Evolutionary conservation across 2,329 filamentous ascomycete genomes (phyloP), one percentile per base, ranked within the genome.

Genomic region (Botrytis deweyae): DNA sequence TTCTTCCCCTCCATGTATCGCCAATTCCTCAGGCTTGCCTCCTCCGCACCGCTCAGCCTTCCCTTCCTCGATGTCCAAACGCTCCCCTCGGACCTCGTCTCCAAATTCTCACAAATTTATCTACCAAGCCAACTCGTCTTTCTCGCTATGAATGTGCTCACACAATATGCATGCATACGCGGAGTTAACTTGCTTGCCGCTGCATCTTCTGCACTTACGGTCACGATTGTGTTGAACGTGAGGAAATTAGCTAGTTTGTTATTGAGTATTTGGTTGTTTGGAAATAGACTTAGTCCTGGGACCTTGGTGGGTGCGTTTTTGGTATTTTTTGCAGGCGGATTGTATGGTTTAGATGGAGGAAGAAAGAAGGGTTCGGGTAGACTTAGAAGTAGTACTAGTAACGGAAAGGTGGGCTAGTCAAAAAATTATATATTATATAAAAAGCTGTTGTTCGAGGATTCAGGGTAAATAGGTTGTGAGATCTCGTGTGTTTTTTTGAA

Each of bases 151-250:
- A 97, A 97, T 79, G 93, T 97, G 0, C 81, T 97, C 67, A 98
- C 96, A 4, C 96, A 99, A 83, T 94, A 98, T 80, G 89, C 94
- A 38, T 99, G 96, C 82, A 98, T 99, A 76, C 92, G 95, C 4
- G 96, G 96, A 2, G 96, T 99, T 73, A 98, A 98, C 78, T 88
- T 97, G n/a, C 87, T 99, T 7, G 95, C 93, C 1, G 93, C 95
- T 0, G 92, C 91, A 72, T 93, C 93, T 5, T 95, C 95, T 5
- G 97, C 96, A 0, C 87, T 99, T 72, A 98, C 96, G 0, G 96
- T 99, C 38, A 98, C 95, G 1, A 97, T 99, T 78, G 94, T 98
- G 66, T 86, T 99, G 75, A 99, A 98, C 81, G 93, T 99, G 75
- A 89, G 96, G 78, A 99, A 99, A 83, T 86, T 99, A 33, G 92